These are phyloP conservation scores for Tillandsia fasciculata DNA, from an alignment of 176 grass and related monocot species.

Conservation along the genomic window DNA sequence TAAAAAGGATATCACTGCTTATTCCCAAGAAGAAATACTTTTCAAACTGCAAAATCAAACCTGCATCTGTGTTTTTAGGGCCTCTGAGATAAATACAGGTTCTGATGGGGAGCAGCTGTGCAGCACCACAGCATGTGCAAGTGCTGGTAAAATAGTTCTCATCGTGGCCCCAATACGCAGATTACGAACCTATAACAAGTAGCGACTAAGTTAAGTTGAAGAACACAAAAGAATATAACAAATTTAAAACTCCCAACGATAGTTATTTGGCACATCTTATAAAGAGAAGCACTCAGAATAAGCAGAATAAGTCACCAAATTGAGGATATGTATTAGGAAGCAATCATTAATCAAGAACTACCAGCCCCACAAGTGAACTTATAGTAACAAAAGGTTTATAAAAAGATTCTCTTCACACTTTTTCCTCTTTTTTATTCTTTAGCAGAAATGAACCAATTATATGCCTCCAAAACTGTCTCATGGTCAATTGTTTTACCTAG, in stretches of 20 bases:
- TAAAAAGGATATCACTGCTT: background rate
- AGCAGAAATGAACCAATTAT: no score
- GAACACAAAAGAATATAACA: background rate
- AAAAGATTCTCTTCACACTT: no score
- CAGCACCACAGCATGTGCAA: slow-evolving; percentile 84
- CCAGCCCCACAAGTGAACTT: no score
- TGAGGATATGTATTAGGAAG: no score
- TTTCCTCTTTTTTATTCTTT: no score
- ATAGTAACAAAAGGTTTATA: no score
- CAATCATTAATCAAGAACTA: no score
- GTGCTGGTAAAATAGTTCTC: slow-evolving; percentile 80
- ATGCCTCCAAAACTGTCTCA: no score
- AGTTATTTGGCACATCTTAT: background rate
- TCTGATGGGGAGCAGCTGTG: slow-evolving; percentile 26
- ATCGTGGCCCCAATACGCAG: slow-evolving; percentile 95
- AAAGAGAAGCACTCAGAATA: no score
- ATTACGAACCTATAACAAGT: slow-evolving; percentile 54
- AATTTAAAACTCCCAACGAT: background rate
- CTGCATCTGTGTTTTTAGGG: slow-evolving; percentile 67
- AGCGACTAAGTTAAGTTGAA: slow-evolving; percentile 13
- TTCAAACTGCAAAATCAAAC: slow-evolving; percentile 29
- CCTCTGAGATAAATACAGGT: slow-evolving; percentile 31
- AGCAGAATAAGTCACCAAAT: no score
- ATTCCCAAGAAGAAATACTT: slow-evolving; percentile 1
- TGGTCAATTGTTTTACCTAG: no score